phyloP scores from a whole-genome alignment of 2,329 filamentous ascomycete species.

The Grosmannia serpens region DNA sequence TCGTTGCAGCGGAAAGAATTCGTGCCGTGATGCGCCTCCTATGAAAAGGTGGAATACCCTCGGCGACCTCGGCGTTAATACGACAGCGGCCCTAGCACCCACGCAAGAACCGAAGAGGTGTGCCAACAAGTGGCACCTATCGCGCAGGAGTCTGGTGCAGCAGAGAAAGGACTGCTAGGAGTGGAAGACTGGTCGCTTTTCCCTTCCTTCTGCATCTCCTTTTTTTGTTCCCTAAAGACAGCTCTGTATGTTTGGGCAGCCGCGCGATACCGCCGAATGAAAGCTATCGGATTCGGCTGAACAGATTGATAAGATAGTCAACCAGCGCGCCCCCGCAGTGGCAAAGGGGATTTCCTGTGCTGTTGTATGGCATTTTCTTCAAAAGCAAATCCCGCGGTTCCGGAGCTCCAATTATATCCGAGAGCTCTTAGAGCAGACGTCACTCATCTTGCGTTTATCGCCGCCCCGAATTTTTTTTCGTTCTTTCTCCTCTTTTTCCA shows the following conservation, averaged over 20 bases:
- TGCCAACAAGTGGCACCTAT: neutral
- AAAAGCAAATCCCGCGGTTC: neutral
- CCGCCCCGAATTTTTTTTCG: conserved; percentile 7
- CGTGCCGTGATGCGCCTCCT: too few species aligned
- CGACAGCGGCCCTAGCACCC: neutral
- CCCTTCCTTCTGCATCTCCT: neutral
- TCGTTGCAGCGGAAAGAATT: too few species aligned
- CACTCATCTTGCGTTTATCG: conserved; percentile 1
- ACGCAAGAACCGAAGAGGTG: neutral
- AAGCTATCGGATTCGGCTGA: neutral
- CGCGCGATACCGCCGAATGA: neutral
- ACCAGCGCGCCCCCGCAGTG: neutral
- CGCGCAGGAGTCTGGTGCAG: neutral
- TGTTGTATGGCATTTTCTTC: neutral
- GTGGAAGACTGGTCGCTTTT: neutral
- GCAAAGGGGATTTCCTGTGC: neutral
- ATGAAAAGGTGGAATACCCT: neutral
- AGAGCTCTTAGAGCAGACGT: neutral
- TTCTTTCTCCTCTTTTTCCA: conserved; percentile 6
- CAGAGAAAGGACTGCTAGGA: neutral
- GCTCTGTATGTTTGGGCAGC: neutral
- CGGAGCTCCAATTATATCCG: conserved; percentile 5
- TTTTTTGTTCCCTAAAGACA: neutral
- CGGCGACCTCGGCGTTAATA: neutral
- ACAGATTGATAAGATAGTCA: conserved; percentile 3